phyloP scores from a whole-genome alignment of 306 rosid genomes.

The Lotus japonicus region DNA sequence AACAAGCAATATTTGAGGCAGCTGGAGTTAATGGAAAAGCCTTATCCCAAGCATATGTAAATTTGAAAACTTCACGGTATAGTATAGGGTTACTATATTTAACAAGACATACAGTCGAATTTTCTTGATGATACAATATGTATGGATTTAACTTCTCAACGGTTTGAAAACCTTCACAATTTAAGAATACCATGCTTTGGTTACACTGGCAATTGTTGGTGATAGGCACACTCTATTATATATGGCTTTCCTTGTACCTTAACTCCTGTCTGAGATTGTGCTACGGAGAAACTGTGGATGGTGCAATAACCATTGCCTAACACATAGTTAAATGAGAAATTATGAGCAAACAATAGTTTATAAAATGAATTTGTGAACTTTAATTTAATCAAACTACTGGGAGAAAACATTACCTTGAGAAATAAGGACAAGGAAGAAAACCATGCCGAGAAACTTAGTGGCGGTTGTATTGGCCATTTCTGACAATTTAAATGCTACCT shows the following conservation, averaged over 20 bases:
- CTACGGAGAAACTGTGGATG: neutral
- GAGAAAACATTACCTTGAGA: no score
- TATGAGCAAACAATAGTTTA: neutral
- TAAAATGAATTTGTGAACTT: neutral
- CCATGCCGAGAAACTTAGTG: no score
- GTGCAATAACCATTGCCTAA: slow-evolving; percentile 30
- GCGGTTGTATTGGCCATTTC: no score
- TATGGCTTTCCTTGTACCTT: slow-evolving; percentile 20
- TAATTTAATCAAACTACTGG: no score
- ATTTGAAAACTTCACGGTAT: neutral
- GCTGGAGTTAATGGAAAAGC: neutral
- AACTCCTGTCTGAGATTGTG: slow-evolving; percentile 20
- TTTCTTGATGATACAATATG: no score
- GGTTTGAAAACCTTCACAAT: slow-evolving; percentile 29
- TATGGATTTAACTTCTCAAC: slow-evolving; percentile 17
- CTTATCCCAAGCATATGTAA: slow-evolving; percentile 17
- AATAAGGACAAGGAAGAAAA: no score
- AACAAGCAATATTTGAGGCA: slow-evolving; percentile 14
- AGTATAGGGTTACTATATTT: slow-evolving; percentile 25
- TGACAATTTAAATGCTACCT: no score
- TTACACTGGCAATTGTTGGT: slow-evolving; percentile 25
- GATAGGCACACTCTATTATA: slow-evolving; percentile 31
- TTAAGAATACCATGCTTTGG: neutral
- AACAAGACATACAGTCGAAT: no score
- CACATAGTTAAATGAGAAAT: neutral